Evolutionary conservation across 2,329 filamentous ascomycete species (phyloP).

Genomic region (Cytospora paraplurivora): DNA sequence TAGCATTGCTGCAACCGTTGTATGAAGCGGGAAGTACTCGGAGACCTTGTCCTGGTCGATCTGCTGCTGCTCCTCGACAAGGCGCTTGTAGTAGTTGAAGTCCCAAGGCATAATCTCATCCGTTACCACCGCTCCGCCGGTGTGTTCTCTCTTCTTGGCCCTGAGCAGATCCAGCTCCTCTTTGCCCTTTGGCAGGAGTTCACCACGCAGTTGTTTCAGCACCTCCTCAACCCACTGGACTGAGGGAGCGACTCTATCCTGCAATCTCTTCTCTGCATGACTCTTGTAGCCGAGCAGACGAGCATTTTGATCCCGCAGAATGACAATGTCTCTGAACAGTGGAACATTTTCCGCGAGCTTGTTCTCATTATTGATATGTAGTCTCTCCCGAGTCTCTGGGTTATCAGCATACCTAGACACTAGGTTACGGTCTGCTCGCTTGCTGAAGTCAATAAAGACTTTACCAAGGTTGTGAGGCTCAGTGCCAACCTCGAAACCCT

Average conservation of each 20-base stretch:
- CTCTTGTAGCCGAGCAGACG: constrained; percentile 11
- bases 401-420: constrained; percentile 48
- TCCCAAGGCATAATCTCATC: constrained; percentile 14
- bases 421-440: constrained; percentile 52
- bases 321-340: neutral
- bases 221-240: constrained; percentile 58
- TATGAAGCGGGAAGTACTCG: constrained; percentile 60
- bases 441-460: constrained; percentile 56
- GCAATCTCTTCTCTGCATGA: constrained; percentile 49
- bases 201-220: constrained; percentile 48
- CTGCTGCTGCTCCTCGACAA: constrained; percentile 47
- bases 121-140: neutral
- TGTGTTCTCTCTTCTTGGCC: neutral
- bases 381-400: constrained; percentile 44
- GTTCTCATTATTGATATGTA: constrained; percentile 57
- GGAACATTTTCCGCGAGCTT: constrained; percentile 56
- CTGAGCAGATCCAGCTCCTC: neutral
- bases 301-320: neutral
- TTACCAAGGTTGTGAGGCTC: constrained; percentile 35
- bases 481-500: constrained; percentile 33
- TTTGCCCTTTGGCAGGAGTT: constrained; percentile 36
- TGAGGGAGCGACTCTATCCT: constrained; percentile 60
- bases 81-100: constrained; percentile 8
- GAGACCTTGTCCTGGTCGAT: constrained; percentile 57
- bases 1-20: constrained; percentile 56